These are phyloP conservation scores for Cadophora sp. DNA, from an alignment of 2,329 filamentous ascomycete species.

Conservation along the genomic window DNA sequence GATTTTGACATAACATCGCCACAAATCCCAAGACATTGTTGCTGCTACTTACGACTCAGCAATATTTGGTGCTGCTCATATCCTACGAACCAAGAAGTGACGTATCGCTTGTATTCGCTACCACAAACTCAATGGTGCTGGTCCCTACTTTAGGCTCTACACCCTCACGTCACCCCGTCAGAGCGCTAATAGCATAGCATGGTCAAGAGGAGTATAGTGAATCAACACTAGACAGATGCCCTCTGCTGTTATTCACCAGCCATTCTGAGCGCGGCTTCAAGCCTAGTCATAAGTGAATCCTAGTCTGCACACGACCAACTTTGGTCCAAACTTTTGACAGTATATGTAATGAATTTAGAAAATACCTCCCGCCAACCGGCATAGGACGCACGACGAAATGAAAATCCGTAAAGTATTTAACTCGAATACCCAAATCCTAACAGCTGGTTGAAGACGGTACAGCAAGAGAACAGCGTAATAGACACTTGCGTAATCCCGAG, in stretches of 20 bases:
- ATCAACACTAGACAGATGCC: neutral
- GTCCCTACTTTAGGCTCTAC: neutral
- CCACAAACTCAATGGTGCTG: neutral
- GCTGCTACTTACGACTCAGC: too few species aligned
- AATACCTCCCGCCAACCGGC: constrained; percentile 5
- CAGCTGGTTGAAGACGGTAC: neutral
- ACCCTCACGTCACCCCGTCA: neutral
- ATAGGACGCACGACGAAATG: neutral
- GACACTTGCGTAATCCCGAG: neutral
- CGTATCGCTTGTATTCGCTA: neutral
- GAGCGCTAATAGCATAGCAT: neutral
- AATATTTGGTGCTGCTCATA: too few species aligned
- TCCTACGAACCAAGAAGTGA: neutral
- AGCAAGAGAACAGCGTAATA: neutral
- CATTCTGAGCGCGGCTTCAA: neutral
- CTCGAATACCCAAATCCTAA: neutral
- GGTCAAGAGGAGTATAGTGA: neutral
- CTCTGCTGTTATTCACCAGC: neutral
- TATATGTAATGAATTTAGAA: neutral
- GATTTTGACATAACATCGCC: too few species aligned
- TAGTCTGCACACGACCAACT: neutral
- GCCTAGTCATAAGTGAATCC: neutral
- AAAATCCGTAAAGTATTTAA: neutral
- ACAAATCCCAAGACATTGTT: too few species aligned
- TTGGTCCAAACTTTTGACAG: neutral